Base-by-base conservation (phyloP, 1,139 yeast genomes). In the Scheffersomyces illinoinensis region DNA sequence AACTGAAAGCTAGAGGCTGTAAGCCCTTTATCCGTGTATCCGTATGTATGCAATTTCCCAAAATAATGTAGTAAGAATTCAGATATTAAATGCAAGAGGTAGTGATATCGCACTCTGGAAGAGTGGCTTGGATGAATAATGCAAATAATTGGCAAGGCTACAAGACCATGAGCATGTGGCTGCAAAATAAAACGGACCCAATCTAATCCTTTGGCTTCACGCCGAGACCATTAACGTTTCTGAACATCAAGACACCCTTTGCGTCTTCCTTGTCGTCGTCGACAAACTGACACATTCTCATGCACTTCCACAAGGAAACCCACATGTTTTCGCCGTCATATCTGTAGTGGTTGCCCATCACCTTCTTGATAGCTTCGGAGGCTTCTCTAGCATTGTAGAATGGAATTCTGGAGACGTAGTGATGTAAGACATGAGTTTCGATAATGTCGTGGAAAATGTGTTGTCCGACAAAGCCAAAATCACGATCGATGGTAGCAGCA, bases 381-480 rank as follows among this genome's bases (percentile, higher is more conserved):
- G 87, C 89, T 68, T 83, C 86, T 73, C 88, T 80, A 53, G 85
- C 89, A 62, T 85, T 84, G 73, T 85, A 85, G 71, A 85, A 85
- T 54, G 89, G 89, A 63, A 85, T 85, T 74, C 89, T 77, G 10
- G 88, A 84, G 59, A 82, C 85, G 64, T 83, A 85, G 70, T 85
- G 89, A 71, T 85, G 89, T 66, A 85, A 77, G 53, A 85, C 89
- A 66, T 85, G 89, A 55, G 89, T 85, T 71, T 85, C 89, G 66
- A 85, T 85, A 64, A 85, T 85, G 68, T 85, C 89, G 67, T 85
- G 89, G 83, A 85, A 85, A 64, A 85, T 77, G 73, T 81, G 78
- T 68, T 78, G 75, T 60, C 89, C 89, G 59, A 84, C 73, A 65
- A 84, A 83, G n/a, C 89, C 89, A 68, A 83, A 85, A 64, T 85